Percentiles rank a stretch among this genome's conserved stretches.
Conservation (phyloP, 176 grass and related monocot species). For the Cymbopogon citratus region DNA sequence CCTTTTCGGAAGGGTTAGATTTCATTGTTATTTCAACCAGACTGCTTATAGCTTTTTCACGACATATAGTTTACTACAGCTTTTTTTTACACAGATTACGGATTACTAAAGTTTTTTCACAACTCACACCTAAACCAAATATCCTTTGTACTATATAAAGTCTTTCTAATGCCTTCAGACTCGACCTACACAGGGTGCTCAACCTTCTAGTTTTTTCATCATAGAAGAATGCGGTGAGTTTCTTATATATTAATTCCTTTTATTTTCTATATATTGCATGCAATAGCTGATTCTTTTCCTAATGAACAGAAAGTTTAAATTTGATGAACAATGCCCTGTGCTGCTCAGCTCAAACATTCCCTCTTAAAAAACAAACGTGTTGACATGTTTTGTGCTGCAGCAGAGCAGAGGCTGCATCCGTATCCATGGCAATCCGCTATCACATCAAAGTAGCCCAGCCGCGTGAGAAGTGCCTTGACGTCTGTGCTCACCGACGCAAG, state of each 20-base stretch:
- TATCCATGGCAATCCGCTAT: background rate
- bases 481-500: constrained; percentile 31
- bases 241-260: no score
- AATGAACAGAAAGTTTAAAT: background rate
- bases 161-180: background rate
- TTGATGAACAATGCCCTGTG: background rate
- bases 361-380: background rate
- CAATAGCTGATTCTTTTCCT: background rate
- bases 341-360: background rate
- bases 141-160: background rate
- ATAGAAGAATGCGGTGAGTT: background rate
- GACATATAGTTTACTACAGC: background rate
- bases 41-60: background rate
- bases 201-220: background rate
- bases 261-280: no score
- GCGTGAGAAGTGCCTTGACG: constrained; percentile 29
- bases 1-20: no score
- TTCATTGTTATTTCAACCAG: background rate
- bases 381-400: background rate
- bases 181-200: no score
- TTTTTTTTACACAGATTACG: background rate
- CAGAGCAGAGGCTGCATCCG: background rate
- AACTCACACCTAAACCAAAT: background rate
- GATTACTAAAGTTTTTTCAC: background rate
- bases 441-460: background rate